Conservation (phyloP, 768 basidiomycete genomes). For the Suillus weaverae region DNA sequence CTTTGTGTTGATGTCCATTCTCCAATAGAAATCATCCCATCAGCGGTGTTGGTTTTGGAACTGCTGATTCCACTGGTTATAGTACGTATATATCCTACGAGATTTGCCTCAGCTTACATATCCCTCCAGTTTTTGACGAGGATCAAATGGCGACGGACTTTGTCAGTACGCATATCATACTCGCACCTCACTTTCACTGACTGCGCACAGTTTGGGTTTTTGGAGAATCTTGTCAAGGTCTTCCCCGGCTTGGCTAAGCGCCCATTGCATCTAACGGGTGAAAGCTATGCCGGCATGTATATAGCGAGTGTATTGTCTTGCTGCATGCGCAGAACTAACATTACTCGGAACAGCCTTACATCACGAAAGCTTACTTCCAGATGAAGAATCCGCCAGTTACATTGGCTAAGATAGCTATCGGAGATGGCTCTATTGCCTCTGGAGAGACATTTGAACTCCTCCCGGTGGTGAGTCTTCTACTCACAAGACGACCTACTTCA, state of each 20-base stretch:
- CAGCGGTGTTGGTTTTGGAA: conserved; percentile 64
- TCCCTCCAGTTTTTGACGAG: conserved; percentile 50
- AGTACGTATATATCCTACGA: conserved; percentile 37
- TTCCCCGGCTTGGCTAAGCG: conserved; percentile 69
- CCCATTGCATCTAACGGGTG: conserved; percentile 68
- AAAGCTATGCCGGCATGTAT: conserved; percentile 75
- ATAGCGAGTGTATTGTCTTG: conserved; percentile 44
- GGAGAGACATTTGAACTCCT: conserved; percentile 49
- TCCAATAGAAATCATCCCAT: conserved; percentile 10
- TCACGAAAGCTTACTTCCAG: conserved; percentile 68
- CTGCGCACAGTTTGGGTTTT: conserved; percentile 60
- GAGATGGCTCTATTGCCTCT: conserved; percentile 63
- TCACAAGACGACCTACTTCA: background rate
- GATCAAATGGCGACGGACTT: conserved; percentile 62
- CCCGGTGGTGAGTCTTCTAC: conserved; percentile 48
- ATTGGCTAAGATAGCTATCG: conserved; percentile 67
- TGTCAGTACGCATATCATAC: conserved; percentile 28
- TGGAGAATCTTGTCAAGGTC: conserved; percentile 69
- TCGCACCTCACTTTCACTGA: conserved; percentile 7
- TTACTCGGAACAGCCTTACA: conserved; percentile 58
- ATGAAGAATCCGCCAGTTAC: conserved; percentile 65
- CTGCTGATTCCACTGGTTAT: conserved; percentile 61
- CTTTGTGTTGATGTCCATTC: background rate
- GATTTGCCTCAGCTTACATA: background rate
- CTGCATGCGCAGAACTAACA: background rate